Evolutionary conservation across 345 rosid genomes (phyloP).

Genomic region (Turritis glabra): DNA sequence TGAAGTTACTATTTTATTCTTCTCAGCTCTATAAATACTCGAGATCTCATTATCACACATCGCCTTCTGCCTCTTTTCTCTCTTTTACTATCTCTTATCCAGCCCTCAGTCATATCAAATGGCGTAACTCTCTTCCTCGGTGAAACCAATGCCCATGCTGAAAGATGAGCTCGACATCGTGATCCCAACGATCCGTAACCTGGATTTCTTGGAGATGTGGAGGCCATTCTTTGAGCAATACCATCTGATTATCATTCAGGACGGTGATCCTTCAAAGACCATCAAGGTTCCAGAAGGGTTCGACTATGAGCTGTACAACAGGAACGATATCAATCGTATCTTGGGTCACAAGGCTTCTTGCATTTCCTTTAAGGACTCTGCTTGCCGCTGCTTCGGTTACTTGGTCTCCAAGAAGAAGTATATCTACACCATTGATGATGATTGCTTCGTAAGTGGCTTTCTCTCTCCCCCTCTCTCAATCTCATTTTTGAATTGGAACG

Average conservation of each 20-base stretch:
- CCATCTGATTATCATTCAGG: conserved; percentile 58
- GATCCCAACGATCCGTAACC: conserved; percentile 52
- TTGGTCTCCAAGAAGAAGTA: conserved; percentile 47
- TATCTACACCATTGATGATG: conserved; percentile 60
- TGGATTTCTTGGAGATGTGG: conserved; percentile 60
- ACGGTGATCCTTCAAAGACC: conserved; percentile 53
- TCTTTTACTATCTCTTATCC: not conserved
- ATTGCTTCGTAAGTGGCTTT: conserved; percentile 50
- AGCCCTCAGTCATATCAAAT: not conserved
- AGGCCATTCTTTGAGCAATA: conserved; percentile 56
- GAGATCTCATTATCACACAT: not conserved
- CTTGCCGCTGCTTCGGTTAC: conserved; percentile 58
- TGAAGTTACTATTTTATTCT: not conserved
- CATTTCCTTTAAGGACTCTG: conserved; percentile 61
- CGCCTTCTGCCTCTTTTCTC: no score
- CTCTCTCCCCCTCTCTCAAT: not conserved
- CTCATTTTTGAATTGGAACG: no score
- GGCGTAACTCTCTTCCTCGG: conserved; percentile 30
- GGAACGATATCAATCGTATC: conserved; percentile 55
- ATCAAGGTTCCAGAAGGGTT: conserved; percentile 59
- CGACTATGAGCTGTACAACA: conserved; percentile 55
- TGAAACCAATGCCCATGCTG: conserved; percentile 44
- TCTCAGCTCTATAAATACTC: conserved; percentile 15
- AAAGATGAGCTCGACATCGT: conserved; percentile 59
- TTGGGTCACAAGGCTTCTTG: conserved; percentile 60